Evolutionary conservation across 2,329 filamentous ascomycete genomes (phyloP).

Genomic region (Xylaria arbuscula): DNA sequence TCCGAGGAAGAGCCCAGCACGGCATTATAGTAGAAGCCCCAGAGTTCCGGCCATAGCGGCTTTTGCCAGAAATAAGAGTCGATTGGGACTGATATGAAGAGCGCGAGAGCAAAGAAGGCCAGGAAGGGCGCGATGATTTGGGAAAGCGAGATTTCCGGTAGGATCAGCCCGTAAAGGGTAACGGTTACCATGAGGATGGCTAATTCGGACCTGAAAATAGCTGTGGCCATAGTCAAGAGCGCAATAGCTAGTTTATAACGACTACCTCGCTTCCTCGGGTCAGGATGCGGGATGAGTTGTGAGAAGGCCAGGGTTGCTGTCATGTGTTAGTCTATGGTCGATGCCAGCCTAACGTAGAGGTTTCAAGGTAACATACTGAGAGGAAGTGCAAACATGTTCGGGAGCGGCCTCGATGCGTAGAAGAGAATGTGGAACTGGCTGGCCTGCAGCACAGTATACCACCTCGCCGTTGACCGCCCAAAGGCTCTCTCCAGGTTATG

Average conservation of each 20-base stretch:
- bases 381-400: conserved; percentile 96
- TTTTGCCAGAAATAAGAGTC: conserved; percentile 97
- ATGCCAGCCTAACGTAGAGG: not conserved
- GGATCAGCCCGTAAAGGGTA: conserved; percentile 70
- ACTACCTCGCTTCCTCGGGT: conserved; percentile 49
- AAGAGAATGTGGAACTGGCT: conserved; percentile 94
- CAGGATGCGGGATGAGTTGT: conserved; percentile 56
- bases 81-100: conserved; percentile 76
- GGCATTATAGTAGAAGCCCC: conserved; percentile 91
- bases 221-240: conserved; percentile 80
- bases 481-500: conserved; percentile 72
- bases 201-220: conserved; percentile 90
- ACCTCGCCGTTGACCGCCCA: conserved; percentile 75
- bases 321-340: conserved; percentile 11
- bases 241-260: conserved; percentile 74
- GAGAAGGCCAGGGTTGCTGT: conserved; percentile 74
- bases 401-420: conserved; percentile 90
- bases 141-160: conserved; percentile 39
- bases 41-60: conserved; percentile 88
- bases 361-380: conserved; percentile 70
- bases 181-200: conserved; percentile 81
- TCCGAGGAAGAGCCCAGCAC: conserved; percentile 82
- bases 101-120: conserved; percentile 71
- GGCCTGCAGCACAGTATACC: conserved; percentile 82
- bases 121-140: conserved; percentile 73